Evolutionary conservation across 1,284 basidiomycete species (phyloP).

Genomic region (Amylostereum chailletii): DNA sequence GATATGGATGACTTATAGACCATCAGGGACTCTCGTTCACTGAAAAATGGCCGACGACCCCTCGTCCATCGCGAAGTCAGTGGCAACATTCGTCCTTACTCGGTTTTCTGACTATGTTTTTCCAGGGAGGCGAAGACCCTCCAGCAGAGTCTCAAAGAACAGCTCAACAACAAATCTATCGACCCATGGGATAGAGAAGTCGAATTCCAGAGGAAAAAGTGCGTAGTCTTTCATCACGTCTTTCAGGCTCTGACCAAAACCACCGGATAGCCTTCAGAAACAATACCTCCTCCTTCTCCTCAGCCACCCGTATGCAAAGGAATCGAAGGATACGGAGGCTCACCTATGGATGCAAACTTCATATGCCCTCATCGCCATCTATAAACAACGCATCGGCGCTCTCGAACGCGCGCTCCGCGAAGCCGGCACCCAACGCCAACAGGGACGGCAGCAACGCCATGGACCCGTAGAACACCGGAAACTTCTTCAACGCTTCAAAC

Average conservation of each 20-base stretch:
- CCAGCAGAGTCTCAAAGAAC: slow-evolving; percentile 60
- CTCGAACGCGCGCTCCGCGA: slow-evolving; percentile 57
- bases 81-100: not conserved
- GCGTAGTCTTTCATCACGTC: slow-evolving; percentile 20
- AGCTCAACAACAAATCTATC: slow-evolving; percentile 44
- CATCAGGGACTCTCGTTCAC: not conserved
- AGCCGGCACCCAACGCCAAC: slow-evolving; percentile 34
- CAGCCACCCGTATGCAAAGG: slow-evolving; percentile 62
- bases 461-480: slow-evolving; percentile 77
- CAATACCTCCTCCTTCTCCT: slow-evolving; percentile 72
- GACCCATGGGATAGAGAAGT: slow-evolving; percentile 80
- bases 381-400: slow-evolving; percentile 66
- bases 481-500: slow-evolving; percentile 77
- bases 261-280: slow-evolving; percentile 55
- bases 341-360: slow-evolving; percentile 91
- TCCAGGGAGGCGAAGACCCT: slow-evolving; percentile 62
- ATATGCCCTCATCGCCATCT: slow-evolving; percentile 77
- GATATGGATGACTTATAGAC: not conserved
- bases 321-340: slow-evolving; percentile 75
- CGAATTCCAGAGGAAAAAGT: slow-evolving; percentile 81
- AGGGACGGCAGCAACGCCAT: slow-evolving; percentile 30
- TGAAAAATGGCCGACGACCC: slow-evolving; percentile 13
- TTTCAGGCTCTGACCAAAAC: slow-evolving; percentile 9
- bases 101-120: slow-evolving; percentile 4
- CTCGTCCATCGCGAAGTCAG: slow-evolving; percentile 11